Percentiles rank a stretch among this genome's conserved stretches.
Conservation (phyloP, 495 filamentous ascomycete species). For the Xylaria nigripes region DNA sequence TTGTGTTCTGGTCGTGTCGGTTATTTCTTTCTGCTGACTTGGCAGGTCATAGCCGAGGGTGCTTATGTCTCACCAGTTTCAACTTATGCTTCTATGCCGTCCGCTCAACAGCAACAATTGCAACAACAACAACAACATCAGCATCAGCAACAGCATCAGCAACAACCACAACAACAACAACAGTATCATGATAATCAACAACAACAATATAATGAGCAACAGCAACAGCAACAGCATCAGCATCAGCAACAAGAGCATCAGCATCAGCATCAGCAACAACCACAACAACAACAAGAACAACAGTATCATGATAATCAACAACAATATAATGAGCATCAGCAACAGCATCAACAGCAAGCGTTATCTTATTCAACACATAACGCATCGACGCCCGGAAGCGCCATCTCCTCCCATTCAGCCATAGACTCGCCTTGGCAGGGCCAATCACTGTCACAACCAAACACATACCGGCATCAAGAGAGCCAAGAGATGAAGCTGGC, state of each 20-base stretch:
- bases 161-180: constrained; percentile 9
- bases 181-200: no score
- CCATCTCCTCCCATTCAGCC: constrained; percentile 29
- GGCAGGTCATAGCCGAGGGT: constrained; percentile 12
- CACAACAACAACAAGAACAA: constrained; percentile 4
- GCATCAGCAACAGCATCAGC: constrained; percentile 3
- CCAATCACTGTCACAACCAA: constrained; percentile 17
- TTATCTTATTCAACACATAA: constrained; percentile 20
- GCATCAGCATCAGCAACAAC: constrained; percentile 6
- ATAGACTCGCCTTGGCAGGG: constrained; percentile 23
- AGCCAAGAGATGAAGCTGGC: constrained; percentile 16
- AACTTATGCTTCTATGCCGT: constrained; percentile 9
- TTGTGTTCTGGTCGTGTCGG: background rate
- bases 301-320: constrained; percentile 5
- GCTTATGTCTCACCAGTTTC: constrained; percentile 17
- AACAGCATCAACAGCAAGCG: constrained; percentile 10
- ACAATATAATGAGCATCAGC: constrained; percentile 10
- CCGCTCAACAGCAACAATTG: background rate
- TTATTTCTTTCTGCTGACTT: constrained; percentile 2
- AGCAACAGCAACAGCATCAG: constrained; percentile 2
- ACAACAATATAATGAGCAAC: no score
- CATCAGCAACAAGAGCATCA: constrained; percentile 10
- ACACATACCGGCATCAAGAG: background rate
- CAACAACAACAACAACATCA: constrained; percentile 4
- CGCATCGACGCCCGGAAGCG: constrained; percentile 29